A percentile compares a stretch with the other conserved stretches of the same genome.
Evolutionary conservation across 108 stramenopile genomes (phyloP).

Genomic region (Nannochloropsis oceanica): DNA sequence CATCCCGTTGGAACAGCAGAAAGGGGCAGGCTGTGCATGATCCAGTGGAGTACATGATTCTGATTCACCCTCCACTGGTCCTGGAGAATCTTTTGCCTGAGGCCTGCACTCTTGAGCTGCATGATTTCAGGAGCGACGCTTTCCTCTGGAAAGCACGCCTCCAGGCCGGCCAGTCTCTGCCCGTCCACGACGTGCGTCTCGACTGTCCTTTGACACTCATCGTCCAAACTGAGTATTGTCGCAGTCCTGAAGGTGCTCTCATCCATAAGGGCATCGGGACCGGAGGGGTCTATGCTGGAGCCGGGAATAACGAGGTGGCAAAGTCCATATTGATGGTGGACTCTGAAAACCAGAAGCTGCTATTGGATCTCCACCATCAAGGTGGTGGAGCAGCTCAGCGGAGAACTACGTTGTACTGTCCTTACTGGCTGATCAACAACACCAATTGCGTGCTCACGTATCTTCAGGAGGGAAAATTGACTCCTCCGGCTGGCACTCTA

Average conservation of each 20-base stretch:
- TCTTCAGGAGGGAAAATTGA: slow-evolving; percentile 55
- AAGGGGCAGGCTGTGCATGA: slow-evolving; percentile 29
- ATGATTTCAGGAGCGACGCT: slow-evolving; percentile 51
- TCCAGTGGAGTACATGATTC: slow-evolving; percentile 62
- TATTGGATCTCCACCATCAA: slow-evolving; percentile 61
- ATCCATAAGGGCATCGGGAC: not conserved
- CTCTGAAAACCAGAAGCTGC: slow-evolving; percentile 61
- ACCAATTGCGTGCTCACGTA: slow-evolving; percentile 67
- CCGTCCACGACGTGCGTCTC: slow-evolving; percentile 47
- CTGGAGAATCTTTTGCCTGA: slow-evolving; percentile 79
- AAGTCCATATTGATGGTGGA: slow-evolving; percentile 63
- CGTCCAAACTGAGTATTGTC: not conserved
- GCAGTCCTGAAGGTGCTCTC: not conserved
- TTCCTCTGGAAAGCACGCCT: slow-evolving; percentile 72
- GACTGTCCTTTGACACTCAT: not conserved
- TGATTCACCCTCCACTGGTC: slow-evolving; percentile 78
- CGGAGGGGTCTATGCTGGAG: not conserved
- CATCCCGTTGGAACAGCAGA: not conserved
- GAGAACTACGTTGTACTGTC: slow-evolving; percentile 60
- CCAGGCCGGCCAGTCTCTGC: slow-evolving; percentile 60
- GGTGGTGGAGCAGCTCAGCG: slow-evolving; percentile 78
- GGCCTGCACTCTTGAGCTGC: slow-evolving; percentile 65
- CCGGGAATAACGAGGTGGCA: slow-evolving; percentile 30
- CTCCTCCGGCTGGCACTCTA: slow-evolving; percentile 49
- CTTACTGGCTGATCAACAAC: slow-evolving; percentile 86